These are phyloP conservation scores for Yarrowia sp. DNA, from an alignment of 805 yeast species.

Conservation along the genomic window DNA sequence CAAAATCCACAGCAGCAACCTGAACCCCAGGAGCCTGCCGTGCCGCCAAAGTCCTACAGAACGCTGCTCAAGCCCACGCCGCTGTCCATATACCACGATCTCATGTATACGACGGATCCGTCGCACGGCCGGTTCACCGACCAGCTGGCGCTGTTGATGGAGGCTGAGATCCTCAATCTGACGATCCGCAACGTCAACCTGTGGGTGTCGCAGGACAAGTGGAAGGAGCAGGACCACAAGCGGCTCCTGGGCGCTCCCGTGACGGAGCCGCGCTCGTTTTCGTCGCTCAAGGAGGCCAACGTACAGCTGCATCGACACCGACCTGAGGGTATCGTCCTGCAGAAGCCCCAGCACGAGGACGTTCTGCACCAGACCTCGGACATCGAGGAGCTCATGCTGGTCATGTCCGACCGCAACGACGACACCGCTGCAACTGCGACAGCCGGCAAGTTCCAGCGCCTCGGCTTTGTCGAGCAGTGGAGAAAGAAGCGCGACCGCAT, in stretches of 20 bases:
- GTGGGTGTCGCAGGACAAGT: slow-evolving; percentile 50
- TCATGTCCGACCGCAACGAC: slow-evolving; percentile 42
- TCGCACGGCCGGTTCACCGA: slow-evolving; percentile 68
- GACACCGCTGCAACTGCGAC: slow-evolving; percentile 42
- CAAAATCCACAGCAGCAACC: neutral
- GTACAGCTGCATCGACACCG: slow-evolving; percentile 33
- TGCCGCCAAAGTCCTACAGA: slow-evolving; percentile 69
- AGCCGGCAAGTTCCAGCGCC: slow-evolving; percentile 71
- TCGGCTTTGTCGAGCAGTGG: slow-evolving; percentile 85
- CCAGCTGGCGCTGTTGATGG: slow-evolving; percentile 73
- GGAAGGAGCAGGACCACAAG: neutral
- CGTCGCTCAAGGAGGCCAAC: slow-evolving; percentile 27
- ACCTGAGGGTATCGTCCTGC: slow-evolving; percentile 40
- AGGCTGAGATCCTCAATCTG: slow-evolving; percentile 77
- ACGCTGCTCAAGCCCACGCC: slow-evolving; percentile 79
- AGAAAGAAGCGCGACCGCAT: slow-evolving; percentile 62
- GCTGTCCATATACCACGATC: slow-evolving; percentile 76
- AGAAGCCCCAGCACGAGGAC: slow-evolving; percentile 62
- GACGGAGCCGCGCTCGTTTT: neutral
- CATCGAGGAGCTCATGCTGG: slow-evolving; percentile 86
- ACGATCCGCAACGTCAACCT: slow-evolving; percentile 77
- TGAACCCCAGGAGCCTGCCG: slow-evolving; percentile 29
- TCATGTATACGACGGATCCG: slow-evolving; percentile 80
- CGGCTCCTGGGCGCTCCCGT: slow-evolving; percentile 33
- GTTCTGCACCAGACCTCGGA: slow-evolving; percentile 74